A percentile compares a stretch with the other conserved stretches of the same genome.
These are phyloP conservation scores for Aspergillus ochraceus DNA, from an alignment of 2,329 filamentous ascomycete species.

Conservation along the genomic window DNA sequence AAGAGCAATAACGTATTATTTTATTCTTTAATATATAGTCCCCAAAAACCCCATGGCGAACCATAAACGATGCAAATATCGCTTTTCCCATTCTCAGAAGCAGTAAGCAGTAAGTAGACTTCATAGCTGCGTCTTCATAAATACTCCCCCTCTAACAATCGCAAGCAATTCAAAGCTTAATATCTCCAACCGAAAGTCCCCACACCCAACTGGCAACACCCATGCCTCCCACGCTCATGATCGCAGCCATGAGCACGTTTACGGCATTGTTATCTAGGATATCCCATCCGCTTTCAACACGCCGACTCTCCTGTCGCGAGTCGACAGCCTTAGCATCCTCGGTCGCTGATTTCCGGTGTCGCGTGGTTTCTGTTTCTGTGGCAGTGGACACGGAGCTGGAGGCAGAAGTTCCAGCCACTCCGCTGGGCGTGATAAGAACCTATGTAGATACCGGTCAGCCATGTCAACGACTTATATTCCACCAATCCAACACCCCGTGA, in stretches of 20 bases:
- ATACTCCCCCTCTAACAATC: not conserved
- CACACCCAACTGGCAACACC: conserved; percentile 44
- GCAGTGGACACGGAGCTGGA: not conserved
- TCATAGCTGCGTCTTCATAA: not conserved
- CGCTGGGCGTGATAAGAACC: conserved; percentile 30
- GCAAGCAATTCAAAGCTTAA: not conserved
- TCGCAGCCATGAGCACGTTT: conserved; percentile 85
- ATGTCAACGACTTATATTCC: not conserved
- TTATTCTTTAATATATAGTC: not conserved
- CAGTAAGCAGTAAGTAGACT: no score
- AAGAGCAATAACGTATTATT: not conserved
- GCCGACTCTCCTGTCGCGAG: conserved; percentile 57
- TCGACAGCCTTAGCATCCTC: conserved; percentile 11
- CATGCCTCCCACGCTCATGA: conserved; percentile 80
- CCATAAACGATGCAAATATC: not conserved
- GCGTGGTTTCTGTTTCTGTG: not conserved
- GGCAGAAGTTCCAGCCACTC: not conserved
- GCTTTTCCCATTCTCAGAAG: not conserved
- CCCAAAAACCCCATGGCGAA: not conserved
- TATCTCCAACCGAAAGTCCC: conserved; percentile 23
- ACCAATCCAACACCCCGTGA: no score
- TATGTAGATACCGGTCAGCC: conserved; percentile 11
- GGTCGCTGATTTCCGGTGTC: not conserved
- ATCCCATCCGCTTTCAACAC: conserved; percentile 67
- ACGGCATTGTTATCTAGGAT: conserved; percentile 93